Percentiles rank a stretch among this genome's conserved stretches.
Conservation (phyloP, 331 rosid genomes). For the Prunus yedoensis region DNA sequence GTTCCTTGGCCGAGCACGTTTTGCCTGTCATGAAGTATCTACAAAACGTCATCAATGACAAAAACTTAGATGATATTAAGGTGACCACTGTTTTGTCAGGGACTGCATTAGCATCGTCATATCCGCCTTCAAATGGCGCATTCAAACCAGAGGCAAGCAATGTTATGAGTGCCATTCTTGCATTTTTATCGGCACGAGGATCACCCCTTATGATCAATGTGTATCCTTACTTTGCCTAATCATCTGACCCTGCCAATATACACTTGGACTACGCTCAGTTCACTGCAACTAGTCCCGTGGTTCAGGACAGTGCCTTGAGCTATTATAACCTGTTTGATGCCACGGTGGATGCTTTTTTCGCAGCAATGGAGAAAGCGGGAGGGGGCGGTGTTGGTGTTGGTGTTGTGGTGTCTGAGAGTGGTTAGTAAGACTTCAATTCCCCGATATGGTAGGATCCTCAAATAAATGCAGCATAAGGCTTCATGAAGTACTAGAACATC, state of each 20-base stretch:
- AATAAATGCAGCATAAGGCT: no score
- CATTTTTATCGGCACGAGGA: neutral
- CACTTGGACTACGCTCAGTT: constrained; percentile 15
- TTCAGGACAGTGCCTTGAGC: constrained; percentile 19
- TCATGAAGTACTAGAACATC: no score
- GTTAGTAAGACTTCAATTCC: constrained; percentile 3
- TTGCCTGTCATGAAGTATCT: constrained; percentile 26
- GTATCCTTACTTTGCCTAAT: constrained; percentile 28
- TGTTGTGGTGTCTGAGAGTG: constrained; percentile 31
- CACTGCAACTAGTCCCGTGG: neutral
- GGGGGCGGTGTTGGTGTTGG: constrained; percentile 8
- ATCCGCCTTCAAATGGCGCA: constrained; percentile 24
- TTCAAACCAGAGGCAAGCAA: constrained; percentile 1
- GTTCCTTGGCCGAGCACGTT: neutral
- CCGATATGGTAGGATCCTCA: no score
- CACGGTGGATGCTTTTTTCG: constrained; percentile 31
- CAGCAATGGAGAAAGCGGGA: constrained; percentile 23
- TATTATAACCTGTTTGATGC: constrained; percentile 34
- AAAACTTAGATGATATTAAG: neutral
- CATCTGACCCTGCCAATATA: neutral
- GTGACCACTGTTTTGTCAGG: constrained; percentile 28
- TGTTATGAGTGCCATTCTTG: neutral
- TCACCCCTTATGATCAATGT: constrained; percentile 31
- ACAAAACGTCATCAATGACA: constrained; percentile 1
- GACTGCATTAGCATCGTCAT: neutral